Evolutionary conservation across 495 filamentous ascomycete species (phyloP), one percentile per base, ranked within the genome.

Genomic region (Xeromyces bisporus): DNA sequence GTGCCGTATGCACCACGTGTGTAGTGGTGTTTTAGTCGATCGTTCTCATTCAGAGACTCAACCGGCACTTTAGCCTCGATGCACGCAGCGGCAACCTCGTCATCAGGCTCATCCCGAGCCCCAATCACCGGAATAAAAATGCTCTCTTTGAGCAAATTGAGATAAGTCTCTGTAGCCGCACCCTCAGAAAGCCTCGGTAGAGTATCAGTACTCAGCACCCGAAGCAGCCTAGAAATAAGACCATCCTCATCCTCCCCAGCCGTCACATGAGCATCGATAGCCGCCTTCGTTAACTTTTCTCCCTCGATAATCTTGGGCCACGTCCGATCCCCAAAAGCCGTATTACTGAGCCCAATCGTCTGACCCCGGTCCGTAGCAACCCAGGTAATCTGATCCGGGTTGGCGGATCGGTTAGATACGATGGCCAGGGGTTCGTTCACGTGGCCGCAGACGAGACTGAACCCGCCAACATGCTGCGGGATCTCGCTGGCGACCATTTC

Each of bases 401-500:
- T 35, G 31, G 69, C 56, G 2, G 76, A 75, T n/a, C 89, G 75
- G 47, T 97, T 97, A 26, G 80, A 89, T 26, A 97, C 70, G 37
- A 96, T 75, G 12, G 82, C 82, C 28, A 97, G 48, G 3, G 77
- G 75, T 46, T 83, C 70, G 17, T 75, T 69, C 34, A 93, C 51
- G 35, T 75, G 70, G 4, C 89, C 89, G 51, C 83, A 93, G 9
- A 92, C 54, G n/a, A 97, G 63, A 28, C 76, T 91, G 57, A 96
- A 94, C 0, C 89, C 91, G 6, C 91, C 91, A 1, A 93, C 80
- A 28, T 79, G 73, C 12, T 61, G 40, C 2, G 47, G 49, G 13
- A 46, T 44, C 3, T 49, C 40, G 20, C 48, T 58, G 7, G 46
- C 41, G 8, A 93, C 64, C 48, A 92, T 66, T 4, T 62, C 51